Base-by-base conservation (phyloP, 2,329 filamentous ascomycete species). In the Xylogone sp. region DNA sequence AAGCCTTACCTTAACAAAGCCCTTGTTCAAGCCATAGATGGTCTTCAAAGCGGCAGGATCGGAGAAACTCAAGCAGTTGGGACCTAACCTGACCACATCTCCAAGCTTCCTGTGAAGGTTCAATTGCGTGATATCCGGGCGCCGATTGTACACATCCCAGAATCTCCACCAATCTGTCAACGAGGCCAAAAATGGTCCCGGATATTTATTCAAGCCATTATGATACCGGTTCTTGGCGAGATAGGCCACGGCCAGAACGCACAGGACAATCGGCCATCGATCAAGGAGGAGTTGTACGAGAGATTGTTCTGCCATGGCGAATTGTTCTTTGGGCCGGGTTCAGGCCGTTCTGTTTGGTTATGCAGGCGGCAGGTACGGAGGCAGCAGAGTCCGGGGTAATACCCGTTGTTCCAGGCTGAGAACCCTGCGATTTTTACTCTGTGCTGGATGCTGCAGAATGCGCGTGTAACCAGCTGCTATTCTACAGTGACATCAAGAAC, bases 21-120 rank as follows among this genome's bases (percentile, higher is more conserved):
- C 87, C 68, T 92, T 92, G 66, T 92, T 93, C 43, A 93, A 69
- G 0, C 88, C 88, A 65, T 94, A 95, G 43, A 94, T 92, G 10
- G 75, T 73, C 69, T 88, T 88, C 59, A 93, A 74, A 0, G 87
- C 87, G 53, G 79, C 80, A 0, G 89, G 87, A 57, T 90, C 80
- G 2, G 86, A 79, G 62, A 94, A 90, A 0, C 86, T 90, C 1
- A 94, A 69, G 0, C 74, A 73, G 56, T 91, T 91, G 1, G 89
- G 89, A 0, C 88, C 89, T 3, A 91, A 69, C 1, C 89, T 78
- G 1, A 94, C 87, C 2, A 93, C 75, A 62, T 87, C 81, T 45
- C 89, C 89, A 69, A 90, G 76, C 59, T 88, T 77, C 13, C 77
- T 75, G 65, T 94, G 89, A 1, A 94, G 74, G 8, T 69, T 74